Conservation (phyloP, 345 rosid genomes). For the Eucalyptus dawsonii region DNA sequence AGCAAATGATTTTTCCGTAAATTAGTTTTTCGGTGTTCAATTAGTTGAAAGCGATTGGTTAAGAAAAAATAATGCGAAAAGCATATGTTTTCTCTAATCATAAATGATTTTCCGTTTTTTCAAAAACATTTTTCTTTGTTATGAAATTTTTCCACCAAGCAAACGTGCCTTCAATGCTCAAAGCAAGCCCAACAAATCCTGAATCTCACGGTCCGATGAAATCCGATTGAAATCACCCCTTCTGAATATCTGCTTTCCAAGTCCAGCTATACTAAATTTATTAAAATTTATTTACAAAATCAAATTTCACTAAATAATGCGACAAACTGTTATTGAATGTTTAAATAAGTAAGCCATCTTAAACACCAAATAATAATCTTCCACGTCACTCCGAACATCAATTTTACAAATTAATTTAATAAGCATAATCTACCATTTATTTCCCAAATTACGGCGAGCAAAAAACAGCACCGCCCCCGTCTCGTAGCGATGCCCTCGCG, state of each 20-base stretch:
- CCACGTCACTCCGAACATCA: not conserved
- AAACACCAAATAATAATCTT: not conserved
- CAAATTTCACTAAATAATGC: not conserved
- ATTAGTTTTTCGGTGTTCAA: not conserved
- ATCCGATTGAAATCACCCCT: too few species aligned
- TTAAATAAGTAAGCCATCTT: not conserved
- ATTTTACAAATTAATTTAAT: not conserved
- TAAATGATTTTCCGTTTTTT: too few species aligned
- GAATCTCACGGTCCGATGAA: not conserved
- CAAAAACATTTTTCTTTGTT: too few species aligned
- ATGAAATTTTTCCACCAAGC: too few species aligned
- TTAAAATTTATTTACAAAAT: not conserved
- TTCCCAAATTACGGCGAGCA: not conserved
- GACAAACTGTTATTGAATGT: not conserved
- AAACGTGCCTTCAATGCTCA: not conserved
- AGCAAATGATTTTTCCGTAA: not conserved
- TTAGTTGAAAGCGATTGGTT: not conserved
- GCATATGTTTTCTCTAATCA: rapidly evolving
- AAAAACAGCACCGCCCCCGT: not conserved
- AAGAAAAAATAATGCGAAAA: too few species aligned
- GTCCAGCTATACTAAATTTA: not conserved
- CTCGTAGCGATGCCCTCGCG: not conserved
- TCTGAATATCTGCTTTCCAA: not conserved
- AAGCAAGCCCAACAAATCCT: not conserved
- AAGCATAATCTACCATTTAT: not conserved